phyloP scores from a whole-genome alignment of 2,329 filamentous ascomycete species.

The Hymenoscyphus fraxineus region DNA sequence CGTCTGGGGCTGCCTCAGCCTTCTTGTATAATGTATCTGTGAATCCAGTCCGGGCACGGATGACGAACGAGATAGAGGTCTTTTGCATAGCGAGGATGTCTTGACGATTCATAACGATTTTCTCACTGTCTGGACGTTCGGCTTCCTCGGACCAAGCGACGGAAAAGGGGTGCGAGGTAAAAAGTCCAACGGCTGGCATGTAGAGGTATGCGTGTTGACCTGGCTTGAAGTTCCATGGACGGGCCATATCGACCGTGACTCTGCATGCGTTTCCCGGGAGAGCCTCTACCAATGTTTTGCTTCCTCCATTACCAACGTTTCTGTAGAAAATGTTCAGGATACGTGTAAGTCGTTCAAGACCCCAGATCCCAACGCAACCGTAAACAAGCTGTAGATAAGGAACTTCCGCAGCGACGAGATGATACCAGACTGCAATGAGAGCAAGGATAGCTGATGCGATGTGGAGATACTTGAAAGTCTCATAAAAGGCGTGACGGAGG shows the following conservation, averaged over 20 bases:
- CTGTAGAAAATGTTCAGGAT: slow-evolving; percentile 58
- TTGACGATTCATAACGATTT: slow-evolving; percentile 56
- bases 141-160: slow-evolving; percentile 72
- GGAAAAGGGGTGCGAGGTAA: slow-evolving; percentile 77
- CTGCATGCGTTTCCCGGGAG: slow-evolving; percentile 72
- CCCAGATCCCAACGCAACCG: slow-evolving; percentile 64
- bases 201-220: slow-evolving; percentile 80
- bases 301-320: slow-evolving; percentile 65
- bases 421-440: slow-evolving; percentile 65
- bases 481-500: slow-evolving; percentile 74
- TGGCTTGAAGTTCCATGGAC: slow-evolving; percentile 71
- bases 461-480: slow-evolving; percentile 71
- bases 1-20: slow-evolving; percentile 57
- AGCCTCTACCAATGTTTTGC: slow-evolving; percentile 67
- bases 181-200: slow-evolving; percentile 66
- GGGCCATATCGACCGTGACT: slow-evolving; percentile 69
- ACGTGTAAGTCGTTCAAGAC: slow-evolving; percentile 57
- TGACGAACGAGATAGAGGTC: slow-evolving; percentile 66
- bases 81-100: slow-evolving; percentile 58
- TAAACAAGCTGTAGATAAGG: slow-evolving; percentile 57
- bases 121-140: slow-evolving; percentile 48
- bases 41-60: slow-evolving; percentile 70
- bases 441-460: slow-evolving; percentile 58
- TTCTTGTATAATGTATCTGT: slow-evolving; percentile 66
- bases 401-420: slow-evolving; percentile 52